Evolutionary conservation across 192 early-diverging fungal species (phyloP), one percentile per base, ranked within the genome.

Genomic region (Gaertneriomyces sp.): DNA sequence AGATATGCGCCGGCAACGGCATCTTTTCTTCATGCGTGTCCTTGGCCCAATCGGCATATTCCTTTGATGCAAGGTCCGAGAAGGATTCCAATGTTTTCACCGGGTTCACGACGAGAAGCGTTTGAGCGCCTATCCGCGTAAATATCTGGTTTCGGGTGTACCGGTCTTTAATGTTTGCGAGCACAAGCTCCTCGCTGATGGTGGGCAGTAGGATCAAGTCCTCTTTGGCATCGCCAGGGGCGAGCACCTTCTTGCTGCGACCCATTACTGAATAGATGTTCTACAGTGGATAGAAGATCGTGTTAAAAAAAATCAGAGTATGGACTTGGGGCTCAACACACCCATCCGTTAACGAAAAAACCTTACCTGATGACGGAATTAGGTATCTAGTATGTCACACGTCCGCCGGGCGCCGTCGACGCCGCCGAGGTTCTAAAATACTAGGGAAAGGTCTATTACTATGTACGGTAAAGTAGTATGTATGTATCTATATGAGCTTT

Each of bases 81-180:
- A 86, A 85, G 14, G 74, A 63, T 63, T 84, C 87, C 33, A 83
- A 74, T 12, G 86, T 81, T 55, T 85, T 79, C 56, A 85, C 88
- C 12, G 93, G 91, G 56, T 96, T 93, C 42, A 94, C 76, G 9
- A 87, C 85, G 14, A 96, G 69, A 6, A 96, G 80, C 25, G 84
- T 82, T 10, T 87, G 80, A 51, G 78, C 77, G 41, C 89, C 89
- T 62, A 93, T 61, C 25, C 73, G 69, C 39, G 75, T 80, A 55
- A 69, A 74, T 50, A 68, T 42, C 54, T 66, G 73, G 59, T 76
- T 66, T 7, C 72, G 52, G 43, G 53, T 44, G 56, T 71, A 75
- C 11, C 74, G 63, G 44, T 72, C 74, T 55, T 64, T 59, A 42
- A 75, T 55, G 59, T 72, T 75, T 19, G 60, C 50, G 19, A 75